Evolutionary conservation across 129 eudicot species (phyloP), one percentile per base, ranked within the genome.

Genomic region (Deinandra increscens): DNA sequence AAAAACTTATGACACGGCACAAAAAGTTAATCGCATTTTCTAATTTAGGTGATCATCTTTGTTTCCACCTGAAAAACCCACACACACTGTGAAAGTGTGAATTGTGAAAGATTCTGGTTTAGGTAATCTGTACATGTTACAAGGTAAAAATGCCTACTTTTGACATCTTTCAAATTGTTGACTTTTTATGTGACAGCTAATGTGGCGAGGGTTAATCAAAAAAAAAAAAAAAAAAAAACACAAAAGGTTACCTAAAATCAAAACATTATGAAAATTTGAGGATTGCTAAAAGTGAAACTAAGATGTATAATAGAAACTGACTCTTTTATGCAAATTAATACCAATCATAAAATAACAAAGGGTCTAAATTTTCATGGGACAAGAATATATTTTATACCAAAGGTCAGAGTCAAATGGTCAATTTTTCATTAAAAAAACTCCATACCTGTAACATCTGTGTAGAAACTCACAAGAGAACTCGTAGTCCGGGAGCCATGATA

Each of bases 401-500:
- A 44, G 11, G 42, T 37, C 14, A 54, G 61, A n/a, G n/a, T n/a
- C n/a, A n/a, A n/a, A n/a, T 23, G 22, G 38, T 61, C 10, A 8
- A 34, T 48, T 14, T 12, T 48, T 17, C 68, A 26, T 26, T 41
- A 17, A 66, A 10, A 4, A 42, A 55, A 66, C 36, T 75, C 29
- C 55, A 41, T 78, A 91, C 97, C 96, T 42, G 96, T 86, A 70
- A 85, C 80, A 45, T 82, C 88, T 51, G 78, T 80, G 75, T 88
- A 91, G 65, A 91, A 91, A 6, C 83, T 45, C 45, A 79, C 75
- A 44, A 91, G 87, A 66, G 97, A 91, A 76, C 63, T 79, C 31
- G 85, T 65, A 75, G 75, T 81, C 34, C 97, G 88, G 41, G 96
- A 76, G 69, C 97, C 97, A 66, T 79, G 93, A 75, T 88, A 91